phyloP scores from a whole-genome alignment of 805 yeast genomes.

The Nakazawaea wyomingensis region DNA sequence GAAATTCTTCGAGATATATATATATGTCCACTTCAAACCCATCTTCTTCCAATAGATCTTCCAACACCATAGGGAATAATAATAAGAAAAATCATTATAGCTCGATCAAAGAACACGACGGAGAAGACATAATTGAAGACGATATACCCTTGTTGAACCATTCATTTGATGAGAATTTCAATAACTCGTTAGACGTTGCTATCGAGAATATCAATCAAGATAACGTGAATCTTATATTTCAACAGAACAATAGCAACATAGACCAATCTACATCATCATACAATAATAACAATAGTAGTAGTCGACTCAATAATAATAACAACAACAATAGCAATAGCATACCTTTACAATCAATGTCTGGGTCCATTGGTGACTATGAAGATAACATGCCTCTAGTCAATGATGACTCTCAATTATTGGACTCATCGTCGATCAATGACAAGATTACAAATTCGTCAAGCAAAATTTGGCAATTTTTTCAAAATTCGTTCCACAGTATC shows the following conservation, averaged over 20 bases:
- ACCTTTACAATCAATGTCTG: conserved; percentile 26
- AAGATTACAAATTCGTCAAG: not conserved
- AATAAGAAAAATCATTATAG: not conserved
- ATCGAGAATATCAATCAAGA: conserved; percentile 41
- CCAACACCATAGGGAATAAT: conserved; percentile 3
- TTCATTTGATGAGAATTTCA: conserved; percentile 57
- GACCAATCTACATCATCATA: conserved; percentile 12
- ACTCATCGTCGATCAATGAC: conserved; percentile 1
- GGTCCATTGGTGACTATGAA: conserved; percentile 16
- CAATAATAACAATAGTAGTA: conserved; percentile 12
- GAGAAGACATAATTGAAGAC: not conserved
- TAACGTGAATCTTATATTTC: conserved; percentile 23
- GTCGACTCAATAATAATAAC: conserved; percentile 20
- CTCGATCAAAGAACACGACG: conserved; percentile 3
- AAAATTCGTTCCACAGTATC: conserved; percentile 12
- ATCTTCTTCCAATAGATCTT: not conserved
- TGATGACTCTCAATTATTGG: conserved; percentile 9
- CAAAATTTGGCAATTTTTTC: not conserved
- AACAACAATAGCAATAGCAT: conserved; percentile 20
- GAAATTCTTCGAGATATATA: not conserved
- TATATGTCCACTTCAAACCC: conserved; percentile 8
- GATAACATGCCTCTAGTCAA: conserved; percentile 23
- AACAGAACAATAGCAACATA: conserved; percentile 24
- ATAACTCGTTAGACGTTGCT: conserved; percentile 61
- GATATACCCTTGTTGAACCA: conserved; percentile 21